These are phyloP conservation scores for Schwanniomyces occidentalis DNA, from an alignment of 805 yeast species.

Conservation along the genomic window DNA sequence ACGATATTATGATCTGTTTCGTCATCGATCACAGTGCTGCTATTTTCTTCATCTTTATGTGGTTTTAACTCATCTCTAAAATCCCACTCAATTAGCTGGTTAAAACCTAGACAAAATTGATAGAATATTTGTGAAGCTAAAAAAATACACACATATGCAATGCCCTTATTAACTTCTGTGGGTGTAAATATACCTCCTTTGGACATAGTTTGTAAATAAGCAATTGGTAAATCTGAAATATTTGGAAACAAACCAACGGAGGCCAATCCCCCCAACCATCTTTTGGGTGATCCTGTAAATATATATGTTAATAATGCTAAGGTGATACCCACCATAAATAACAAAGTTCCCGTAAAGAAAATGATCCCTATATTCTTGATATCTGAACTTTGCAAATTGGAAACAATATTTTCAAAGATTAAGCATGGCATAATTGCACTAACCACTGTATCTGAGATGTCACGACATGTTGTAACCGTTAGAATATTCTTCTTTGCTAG, in stretches of 20 bases:
- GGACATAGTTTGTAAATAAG: conserved; percentile 73
- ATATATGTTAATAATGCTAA: conserved; percentile 46
- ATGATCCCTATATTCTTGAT: conserved; percentile 71
- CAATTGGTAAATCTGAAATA: conserved; percentile 81
- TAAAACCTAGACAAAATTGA: conserved; percentile 77
- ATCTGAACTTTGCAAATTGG: conserved; percentile 64
- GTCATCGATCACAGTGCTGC: no score
- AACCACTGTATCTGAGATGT: conserved; percentile 68
- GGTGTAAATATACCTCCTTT: conserved; percentile 51
- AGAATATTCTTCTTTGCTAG: conserved; percentile 64
- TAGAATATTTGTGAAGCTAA: conserved; percentile 64
- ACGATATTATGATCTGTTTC: no score
- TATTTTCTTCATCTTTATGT: conserved; percentile 14
- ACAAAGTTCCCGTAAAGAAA: conserved; percentile 45
- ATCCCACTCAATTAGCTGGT: conserved; percentile 68
- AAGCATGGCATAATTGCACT: conserved; percentile 73
- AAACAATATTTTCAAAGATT: conserved; percentile 70
- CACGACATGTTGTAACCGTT: conserved; percentile 66
- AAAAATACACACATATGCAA: conserved; percentile 80
- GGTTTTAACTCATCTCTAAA: conserved; percentile 44
- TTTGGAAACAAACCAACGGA: conserved; percentile 78
- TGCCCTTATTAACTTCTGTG: conserved; percentile 69
- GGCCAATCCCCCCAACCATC: conserved; percentile 75
- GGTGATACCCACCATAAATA: conserved; percentile 51
- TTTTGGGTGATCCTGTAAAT: conserved; percentile 60